phyloP scores from a whole-genome alignment of 192 early-diverging fungal species.

The Linnemannia hyalina region DNA sequence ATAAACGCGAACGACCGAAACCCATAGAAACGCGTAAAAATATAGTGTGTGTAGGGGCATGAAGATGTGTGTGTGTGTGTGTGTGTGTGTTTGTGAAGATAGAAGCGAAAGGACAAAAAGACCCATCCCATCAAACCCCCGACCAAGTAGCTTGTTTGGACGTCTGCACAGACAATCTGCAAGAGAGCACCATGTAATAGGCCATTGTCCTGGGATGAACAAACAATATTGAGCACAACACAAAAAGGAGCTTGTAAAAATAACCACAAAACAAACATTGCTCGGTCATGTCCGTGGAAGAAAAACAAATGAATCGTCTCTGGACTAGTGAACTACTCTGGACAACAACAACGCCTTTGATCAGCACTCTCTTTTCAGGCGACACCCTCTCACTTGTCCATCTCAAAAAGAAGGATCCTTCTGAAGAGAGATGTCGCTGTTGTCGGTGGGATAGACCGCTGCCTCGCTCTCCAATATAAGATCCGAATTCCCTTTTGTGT shows the following conservation, averaged over 20 bases:
- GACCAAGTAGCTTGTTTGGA: background rate
- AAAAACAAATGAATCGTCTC: background rate
- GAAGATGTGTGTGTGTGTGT: background rate
- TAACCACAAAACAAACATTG: background rate
- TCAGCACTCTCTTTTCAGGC: no score
- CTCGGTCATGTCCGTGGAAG: background rate
- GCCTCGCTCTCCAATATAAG: background rate
- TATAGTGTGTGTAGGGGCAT: no score
- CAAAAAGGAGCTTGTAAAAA: background rate
- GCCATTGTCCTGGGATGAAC: background rate
- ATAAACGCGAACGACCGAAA: no score
- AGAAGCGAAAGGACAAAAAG: background rate
- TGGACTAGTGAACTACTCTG: no score
- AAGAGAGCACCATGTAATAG: background rate
- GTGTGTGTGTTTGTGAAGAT: background rate
- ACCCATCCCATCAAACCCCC: background rate
- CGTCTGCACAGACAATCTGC: slow-evolving; percentile 6
- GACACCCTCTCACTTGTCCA: no score
- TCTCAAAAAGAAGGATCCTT: no score
- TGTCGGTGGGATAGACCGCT: no score
- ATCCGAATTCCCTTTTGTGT: background rate
- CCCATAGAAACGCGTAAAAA: no score
- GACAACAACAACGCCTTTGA: background rate
- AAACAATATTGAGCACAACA: background rate
- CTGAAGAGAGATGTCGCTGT: no score